phyloP scores from a whole-genome alignment of 176 grass and related monocot species.

The Olyra latifolia region DNA sequence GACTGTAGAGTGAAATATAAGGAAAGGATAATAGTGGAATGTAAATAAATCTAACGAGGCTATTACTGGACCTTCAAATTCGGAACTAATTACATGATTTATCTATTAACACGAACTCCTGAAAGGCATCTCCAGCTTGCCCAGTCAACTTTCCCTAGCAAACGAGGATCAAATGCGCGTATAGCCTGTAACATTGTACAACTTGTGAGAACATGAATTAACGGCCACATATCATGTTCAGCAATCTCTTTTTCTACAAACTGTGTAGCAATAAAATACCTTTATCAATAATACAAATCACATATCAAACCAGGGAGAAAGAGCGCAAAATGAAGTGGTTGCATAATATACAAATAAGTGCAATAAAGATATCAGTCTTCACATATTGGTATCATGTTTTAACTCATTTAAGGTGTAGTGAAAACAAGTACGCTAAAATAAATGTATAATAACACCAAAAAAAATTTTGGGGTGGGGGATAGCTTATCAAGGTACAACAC shows the following conservation, averaged over 20 bases:
- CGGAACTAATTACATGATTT: slow-evolving; percentile 66
- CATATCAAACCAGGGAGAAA: background rate
- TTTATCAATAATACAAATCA: background rate
- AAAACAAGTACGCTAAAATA: slow-evolving; percentile 15
- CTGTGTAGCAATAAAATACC: background rate
- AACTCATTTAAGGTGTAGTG: slow-evolving; percentile 7
- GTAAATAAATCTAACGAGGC: slow-evolving; percentile 16
- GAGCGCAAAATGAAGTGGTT: background rate
- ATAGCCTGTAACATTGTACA: slow-evolving; percentile 43
- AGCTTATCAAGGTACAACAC: background rate
- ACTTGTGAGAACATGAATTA: slow-evolving; percentile 31
- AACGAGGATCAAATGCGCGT: slow-evolving; percentile 50
- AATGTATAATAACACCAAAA: background rate
- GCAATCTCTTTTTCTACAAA: background rate
- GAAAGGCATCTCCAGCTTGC: slow-evolving; percentile 74
- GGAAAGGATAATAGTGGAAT: slow-evolving; percentile 1
- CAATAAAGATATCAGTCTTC: slow-evolving; percentile 11
- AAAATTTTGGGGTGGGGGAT: too few relatives aligned
- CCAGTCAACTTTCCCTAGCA: slow-evolving; percentile 47
- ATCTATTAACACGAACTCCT: slow-evolving; percentile 67
- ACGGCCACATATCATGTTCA: slow-evolving; percentile 17
- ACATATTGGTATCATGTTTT: background rate
- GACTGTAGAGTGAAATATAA: slow-evolving; percentile 14
- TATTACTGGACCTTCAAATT: slow-evolving; percentile 62
- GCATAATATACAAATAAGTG: slow-evolving; percentile 6